Base-by-base conservation (phyloP, 2,329 filamentous ascomycete genomes). In the Chaetomium strumarium region DNA sequence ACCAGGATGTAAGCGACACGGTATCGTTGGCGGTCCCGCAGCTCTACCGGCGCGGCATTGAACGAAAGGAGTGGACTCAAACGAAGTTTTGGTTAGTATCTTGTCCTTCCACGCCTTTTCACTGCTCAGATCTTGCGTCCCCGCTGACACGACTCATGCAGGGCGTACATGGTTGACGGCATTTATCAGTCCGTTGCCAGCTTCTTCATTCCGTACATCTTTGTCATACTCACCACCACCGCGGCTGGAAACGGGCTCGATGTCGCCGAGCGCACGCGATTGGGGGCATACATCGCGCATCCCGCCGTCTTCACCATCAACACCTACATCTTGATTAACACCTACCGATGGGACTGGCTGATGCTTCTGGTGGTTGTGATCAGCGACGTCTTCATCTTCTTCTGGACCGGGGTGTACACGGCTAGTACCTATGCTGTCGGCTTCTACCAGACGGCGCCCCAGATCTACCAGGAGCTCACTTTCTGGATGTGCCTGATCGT, bases 281-380 rank as follows among this genome's bases (percentile, higher is more conserved):
- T 99, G 64, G 93, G 93, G 63, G 81, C 89, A 49, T 95, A 93
- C 68, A 83, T 96, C 62, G 90, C 85, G 3, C 89, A 88, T 52
- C 87, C 88, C 13, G 84, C 89, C 7, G 85, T 99, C 53, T 73
- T 95, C 60, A 85, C 89, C 38, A 95, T 96, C 75, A 99, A 99
- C 70, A 74, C 85, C 54, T 99, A 97, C 73, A 89, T 99, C 61
- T 75, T 99, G 59, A 84, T 97, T 73, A 99, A 99, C 71, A 95
- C 88, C 1, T 97, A 96, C 70, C 83, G 92, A 55, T 99, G 93
- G 93, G 93, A 99, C 68, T 99, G 92, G 92, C 76, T 99, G 63
- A 95, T 95, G 72, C 71, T 91, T 19, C 74, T 96, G 54, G 85
- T 96, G 57, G 86, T 95, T 47, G 71, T 72, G 20, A 79, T 97